Conservation (phyloP, 352 stramenopile species). For the Pythium aquatile region DNA sequence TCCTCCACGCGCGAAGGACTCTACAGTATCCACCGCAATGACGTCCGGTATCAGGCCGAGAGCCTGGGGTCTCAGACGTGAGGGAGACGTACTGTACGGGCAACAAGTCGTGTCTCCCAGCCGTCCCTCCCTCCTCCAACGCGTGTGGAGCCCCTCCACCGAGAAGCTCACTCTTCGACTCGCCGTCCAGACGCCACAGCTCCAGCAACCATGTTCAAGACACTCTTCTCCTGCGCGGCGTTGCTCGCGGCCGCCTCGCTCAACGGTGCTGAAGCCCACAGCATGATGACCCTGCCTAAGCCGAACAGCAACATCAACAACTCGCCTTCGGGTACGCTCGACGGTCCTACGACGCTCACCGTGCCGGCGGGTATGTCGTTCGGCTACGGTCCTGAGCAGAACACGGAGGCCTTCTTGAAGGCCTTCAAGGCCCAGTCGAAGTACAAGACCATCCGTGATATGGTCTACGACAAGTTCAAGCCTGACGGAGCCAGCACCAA, state of each 20-base stretch:
- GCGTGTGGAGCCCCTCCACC: too few species aligned
- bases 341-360: slow-evolving; percentile 1
- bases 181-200: neutral
- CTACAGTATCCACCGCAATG: too few species aligned
- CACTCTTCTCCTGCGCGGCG: neutral
- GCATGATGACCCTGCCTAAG: slow-evolving; percentile 22
- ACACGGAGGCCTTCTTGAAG: slow-evolving; percentile 28
- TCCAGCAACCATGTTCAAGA: slow-evolving; percentile 14
- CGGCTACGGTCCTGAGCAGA: slow-evolving; percentile 16
- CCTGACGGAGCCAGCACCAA: slow-evolving; percentile 11
- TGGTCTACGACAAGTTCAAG: slow-evolving; percentile 19
- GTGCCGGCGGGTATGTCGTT: slow-evolving; percentile 11
- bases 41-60: too few species aligned
- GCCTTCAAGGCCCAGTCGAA: slow-evolving; percentile 25
- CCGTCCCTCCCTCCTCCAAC: too few species aligned
- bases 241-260: slow-evolving; percentile 5
- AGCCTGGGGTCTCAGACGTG: too few species aligned
- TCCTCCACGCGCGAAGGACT: too few species aligned
- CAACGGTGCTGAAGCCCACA: slow-evolving; percentile 6
- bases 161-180: neutral
- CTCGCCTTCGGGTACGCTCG: slow-evolving; percentile 14
- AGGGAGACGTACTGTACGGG: too few species aligned
- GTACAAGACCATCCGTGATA: slow-evolving; percentile 26
- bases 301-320: slow-evolving; percentile 17
- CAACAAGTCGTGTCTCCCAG: too few species aligned